Evolutionary conservation across 768 basidiomycete genomes (phyloP).

Genomic region (Pleurotus ostreatus): DNA sequence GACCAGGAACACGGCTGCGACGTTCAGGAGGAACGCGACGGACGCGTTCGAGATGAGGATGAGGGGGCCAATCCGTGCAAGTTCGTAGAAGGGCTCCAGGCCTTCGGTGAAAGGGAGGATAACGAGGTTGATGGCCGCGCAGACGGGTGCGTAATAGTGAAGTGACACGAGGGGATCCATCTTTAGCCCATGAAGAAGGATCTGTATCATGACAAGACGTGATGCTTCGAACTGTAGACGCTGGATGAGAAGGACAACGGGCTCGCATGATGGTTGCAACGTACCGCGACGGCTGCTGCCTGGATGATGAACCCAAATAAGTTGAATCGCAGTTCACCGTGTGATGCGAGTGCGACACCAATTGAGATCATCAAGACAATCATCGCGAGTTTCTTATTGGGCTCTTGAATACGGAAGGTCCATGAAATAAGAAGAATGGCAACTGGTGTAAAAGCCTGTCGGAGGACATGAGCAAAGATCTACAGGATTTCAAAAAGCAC

Average conservation of each 20-base stretch:
- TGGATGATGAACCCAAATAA: slow-evolving; percentile 85
- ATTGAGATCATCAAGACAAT: slow-evolving; percentile 90
- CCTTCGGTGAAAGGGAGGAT: slow-evolving; percentile 93
- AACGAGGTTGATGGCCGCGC: slow-evolving; percentile 82
- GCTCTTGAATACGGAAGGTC: slow-evolving; percentile 84
- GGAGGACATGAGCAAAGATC: background rate
- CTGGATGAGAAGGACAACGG: background rate
- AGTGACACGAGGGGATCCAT: slow-evolving; percentile 97
- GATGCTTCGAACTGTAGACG: slow-evolving; percentile 78
- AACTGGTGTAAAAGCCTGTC: slow-evolving; percentile 84
- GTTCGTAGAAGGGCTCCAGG: slow-evolving; percentile 75
- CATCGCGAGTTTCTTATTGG: slow-evolving; percentile 70
- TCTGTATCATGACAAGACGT: slow-evolving; percentile 93
- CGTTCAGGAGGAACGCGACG: slow-evolving; percentile 85
- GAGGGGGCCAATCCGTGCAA: slow-evolving; percentile 57
- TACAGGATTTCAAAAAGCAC: slow-evolving; percentile 10
- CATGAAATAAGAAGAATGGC: slow-evolving; percentile 94
- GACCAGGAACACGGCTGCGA: slow-evolving; percentile 93
- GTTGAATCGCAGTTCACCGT: slow-evolving; percentile 85
- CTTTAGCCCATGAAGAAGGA: slow-evolving; percentile 90
- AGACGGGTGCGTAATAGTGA: slow-evolving; percentile 96
- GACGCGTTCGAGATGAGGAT: slow-evolving; percentile 75
- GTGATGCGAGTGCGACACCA: slow-evolving; percentile 87
- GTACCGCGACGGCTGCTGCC: slow-evolving; percentile 77
- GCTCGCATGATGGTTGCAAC: slow-evolving; percentile 24